Conservation (phyloP, 2,329 filamentous ascomycete genomes). For the Phialophora verrucosa region DNA sequence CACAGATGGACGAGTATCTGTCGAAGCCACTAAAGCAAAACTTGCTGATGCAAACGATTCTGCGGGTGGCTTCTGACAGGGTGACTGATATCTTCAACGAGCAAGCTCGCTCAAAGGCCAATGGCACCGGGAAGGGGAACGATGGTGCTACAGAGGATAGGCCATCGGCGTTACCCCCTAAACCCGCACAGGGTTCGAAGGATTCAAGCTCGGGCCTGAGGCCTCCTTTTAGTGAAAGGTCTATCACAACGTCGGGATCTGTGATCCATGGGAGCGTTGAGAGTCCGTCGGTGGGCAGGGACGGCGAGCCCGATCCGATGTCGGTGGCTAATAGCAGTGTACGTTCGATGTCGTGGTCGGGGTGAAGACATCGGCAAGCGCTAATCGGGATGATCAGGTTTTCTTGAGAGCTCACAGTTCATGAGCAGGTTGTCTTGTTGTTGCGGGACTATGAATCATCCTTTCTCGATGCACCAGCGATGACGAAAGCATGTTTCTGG, state of each 20-base stretch:
- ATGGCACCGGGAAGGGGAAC: constrained; percentile 32
- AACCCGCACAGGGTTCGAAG: background rate
- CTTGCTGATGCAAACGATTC: constrained; percentile 94
- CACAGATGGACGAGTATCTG: constrained; percentile 98
- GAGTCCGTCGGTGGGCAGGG: constrained; percentile 67
- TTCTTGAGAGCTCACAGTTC: constrained; percentile 36
- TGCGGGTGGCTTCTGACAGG: constrained; percentile 95
- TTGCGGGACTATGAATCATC: constrained; percentile 7
- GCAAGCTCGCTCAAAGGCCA: constrained; percentile 60
- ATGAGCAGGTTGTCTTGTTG: constrained; percentile 21
- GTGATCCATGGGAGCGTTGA: constrained; percentile 62
- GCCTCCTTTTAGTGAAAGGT: constrained; percentile 65
- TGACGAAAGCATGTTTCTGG: constrained; percentile 20
- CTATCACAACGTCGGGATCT: constrained; percentile 72
- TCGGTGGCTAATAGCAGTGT: constrained; percentile 29
- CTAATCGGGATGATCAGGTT: constrained; percentile 34
- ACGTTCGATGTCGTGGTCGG: constrained; percentile 34
- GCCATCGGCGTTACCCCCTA: constrained; percentile 2
- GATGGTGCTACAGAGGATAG: constrained; percentile 3
- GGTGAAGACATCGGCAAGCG: constrained; percentile 17
- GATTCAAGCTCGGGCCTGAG: constrained; percentile 41
- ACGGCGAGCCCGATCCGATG: constrained; percentile 66
- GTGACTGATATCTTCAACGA: constrained; percentile 70
- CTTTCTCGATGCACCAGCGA: constrained; percentile 23
- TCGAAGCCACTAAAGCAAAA: constrained; percentile 97